Conservation (phyloP, 345 rosid species). For the Salix purpurea region DNA sequence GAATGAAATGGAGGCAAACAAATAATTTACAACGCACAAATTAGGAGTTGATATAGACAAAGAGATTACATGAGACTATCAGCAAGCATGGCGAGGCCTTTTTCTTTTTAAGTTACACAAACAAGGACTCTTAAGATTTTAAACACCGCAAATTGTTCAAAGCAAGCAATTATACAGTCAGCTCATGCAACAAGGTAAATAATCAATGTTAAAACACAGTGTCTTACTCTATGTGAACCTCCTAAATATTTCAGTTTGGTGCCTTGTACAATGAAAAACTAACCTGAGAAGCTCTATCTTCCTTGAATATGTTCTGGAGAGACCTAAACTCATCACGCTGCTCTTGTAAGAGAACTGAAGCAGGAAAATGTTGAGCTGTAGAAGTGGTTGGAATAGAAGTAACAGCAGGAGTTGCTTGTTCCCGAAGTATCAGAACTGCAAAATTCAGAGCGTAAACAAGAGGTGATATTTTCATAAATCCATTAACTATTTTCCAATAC, state of each 20-base stretch:
- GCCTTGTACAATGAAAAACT: not conserved
- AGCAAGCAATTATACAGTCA: not conserved
- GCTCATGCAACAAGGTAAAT: not conserved
- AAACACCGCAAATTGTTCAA: not conserved
- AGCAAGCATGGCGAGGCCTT: not conserved
- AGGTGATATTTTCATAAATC: not conserved
- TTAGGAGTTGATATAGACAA: constrained; percentile 3
- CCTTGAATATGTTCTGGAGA: constrained; percentile 39
- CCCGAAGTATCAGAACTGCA: constrained; percentile 52
- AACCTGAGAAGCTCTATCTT: constrained; percentile 57
- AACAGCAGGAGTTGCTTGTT: constrained; percentile 45
- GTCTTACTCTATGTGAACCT: not conserved
- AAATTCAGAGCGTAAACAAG: constrained; percentile 7
- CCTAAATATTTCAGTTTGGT: not conserved
- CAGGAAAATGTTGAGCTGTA: constrained; percentile 56
- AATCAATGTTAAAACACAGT: not conserved
- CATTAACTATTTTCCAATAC: not conserved
- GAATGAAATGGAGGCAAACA: not conserved
- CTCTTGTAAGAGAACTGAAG: constrained; percentile 70
- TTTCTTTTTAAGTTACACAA: not conserved
- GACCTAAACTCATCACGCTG: constrained; percentile 57
- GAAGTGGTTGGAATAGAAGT: constrained; percentile 49
- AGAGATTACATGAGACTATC: not conserved
- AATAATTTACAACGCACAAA: not conserved
- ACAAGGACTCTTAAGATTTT: not conserved